phyloP scores from a whole-genome alignment of 2,329 filamentous ascomycete genomes.

The Myriosclerotinia duriaeana region DNA sequence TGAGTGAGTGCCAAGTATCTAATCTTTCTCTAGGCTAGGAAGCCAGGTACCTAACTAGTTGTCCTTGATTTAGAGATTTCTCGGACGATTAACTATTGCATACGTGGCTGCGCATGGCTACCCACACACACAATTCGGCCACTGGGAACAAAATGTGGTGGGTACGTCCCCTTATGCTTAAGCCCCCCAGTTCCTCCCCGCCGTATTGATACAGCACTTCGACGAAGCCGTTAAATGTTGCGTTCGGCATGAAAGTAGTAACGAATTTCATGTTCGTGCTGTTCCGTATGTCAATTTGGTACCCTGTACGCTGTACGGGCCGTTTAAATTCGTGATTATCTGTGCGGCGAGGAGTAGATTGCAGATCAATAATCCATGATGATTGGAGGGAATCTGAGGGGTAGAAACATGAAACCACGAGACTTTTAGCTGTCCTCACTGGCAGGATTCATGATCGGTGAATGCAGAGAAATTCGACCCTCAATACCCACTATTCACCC shows the following conservation, averaged over 20 bases:
- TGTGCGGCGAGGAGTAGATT: not conserved
- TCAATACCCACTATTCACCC: not conserved
- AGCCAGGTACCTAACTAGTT: not conserved
- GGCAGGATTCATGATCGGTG: not conserved
- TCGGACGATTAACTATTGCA: constrained; percentile 5
- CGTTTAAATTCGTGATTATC: not conserved
- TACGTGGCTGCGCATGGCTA: constrained; percentile 21
- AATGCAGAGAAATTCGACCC: not conserved
- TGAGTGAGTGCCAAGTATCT: not conserved
- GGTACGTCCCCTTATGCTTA: constrained; percentile 1
- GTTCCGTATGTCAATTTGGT: not conserved
- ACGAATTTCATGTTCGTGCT: not conserved
- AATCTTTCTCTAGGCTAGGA: not conserved
- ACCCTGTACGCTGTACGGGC: not conserved
- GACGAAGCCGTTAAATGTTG: constrained; percentile 5
- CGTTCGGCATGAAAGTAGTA: constrained; percentile 4
- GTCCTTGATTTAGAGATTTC: not conserved
- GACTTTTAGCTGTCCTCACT: not conserved
- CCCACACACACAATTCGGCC: not conserved
- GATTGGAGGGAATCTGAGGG: not conserved
- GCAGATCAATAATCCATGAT: not conserved
- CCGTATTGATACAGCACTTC: constrained; percentile 9
- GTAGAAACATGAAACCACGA: not conserved
- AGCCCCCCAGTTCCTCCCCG: constrained; percentile 2
- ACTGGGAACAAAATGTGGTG: constrained; percentile 8